Evolutionary conservation across 495 filamentous ascomycete species (phyloP).

Genomic region (Lasiosphaeriaceae sp.): DNA sequence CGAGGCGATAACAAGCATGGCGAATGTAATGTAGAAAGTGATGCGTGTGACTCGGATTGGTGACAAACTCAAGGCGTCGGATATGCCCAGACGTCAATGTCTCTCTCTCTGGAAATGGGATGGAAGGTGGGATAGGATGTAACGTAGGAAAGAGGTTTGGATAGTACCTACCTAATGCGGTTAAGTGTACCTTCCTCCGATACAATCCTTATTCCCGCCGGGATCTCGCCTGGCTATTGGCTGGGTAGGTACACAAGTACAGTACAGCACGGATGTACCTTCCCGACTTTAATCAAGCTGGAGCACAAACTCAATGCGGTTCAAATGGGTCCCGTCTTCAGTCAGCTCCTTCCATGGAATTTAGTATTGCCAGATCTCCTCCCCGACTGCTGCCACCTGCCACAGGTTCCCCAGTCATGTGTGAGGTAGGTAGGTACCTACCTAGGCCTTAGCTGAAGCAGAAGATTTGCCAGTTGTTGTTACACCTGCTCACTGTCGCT

Average conservation of each 20-base stretch:
- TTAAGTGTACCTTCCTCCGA: conserved; percentile 4
- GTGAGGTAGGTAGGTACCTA: background rate
- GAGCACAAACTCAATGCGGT: background rate
- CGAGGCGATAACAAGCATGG: too few relatives aligned
- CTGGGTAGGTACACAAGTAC: background rate
- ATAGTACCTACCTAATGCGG: conserved; percentile 13
- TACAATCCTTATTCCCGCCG: background rate
- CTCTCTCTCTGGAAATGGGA: background rate
- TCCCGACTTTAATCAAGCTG: too few relatives aligned
- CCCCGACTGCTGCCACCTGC: background rate
- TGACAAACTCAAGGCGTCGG: too few relatives aligned
- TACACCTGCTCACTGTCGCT: conserved; percentile 7
- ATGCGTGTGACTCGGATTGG: too few relatives aligned
- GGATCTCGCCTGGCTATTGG: background rate
- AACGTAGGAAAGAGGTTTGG: conserved; percentile 20
- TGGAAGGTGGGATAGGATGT: conserved; percentile 6
- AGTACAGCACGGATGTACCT: too few relatives aligned
- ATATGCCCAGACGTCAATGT: background rate
- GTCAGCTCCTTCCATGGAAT: background rate
- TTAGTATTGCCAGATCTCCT: background rate
- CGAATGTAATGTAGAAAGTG: too few relatives aligned
- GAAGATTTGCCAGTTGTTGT: too few relatives aligned
- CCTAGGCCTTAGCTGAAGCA: too few relatives aligned
- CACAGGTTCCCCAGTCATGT: background rate
- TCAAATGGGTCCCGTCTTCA: background rate